Percentiles rank a stretch among this genome's conserved stretches.
phyloP scores from a whole-genome alignment of 2,329 filamentous ascomycete species.

The Tolypocladium endophyticum region DNA sequence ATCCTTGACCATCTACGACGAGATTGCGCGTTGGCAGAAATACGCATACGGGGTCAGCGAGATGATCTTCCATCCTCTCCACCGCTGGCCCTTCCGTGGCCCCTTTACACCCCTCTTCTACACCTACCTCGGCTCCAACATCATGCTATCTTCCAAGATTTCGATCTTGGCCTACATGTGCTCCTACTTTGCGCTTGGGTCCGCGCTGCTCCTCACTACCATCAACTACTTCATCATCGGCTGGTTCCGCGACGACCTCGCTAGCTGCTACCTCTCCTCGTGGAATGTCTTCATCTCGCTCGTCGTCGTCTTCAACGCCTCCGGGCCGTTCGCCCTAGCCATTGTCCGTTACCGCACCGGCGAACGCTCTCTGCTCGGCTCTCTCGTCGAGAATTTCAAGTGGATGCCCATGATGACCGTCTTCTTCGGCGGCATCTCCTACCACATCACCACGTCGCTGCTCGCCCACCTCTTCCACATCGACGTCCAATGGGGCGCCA shows the following conservation, averaged over 20 bases:
- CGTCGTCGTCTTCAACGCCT: slow-evolving; percentile 52
- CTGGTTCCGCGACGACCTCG: slow-evolving; percentile 57
- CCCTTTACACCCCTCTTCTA: slow-evolving; percentile 57
- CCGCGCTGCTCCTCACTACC: slow-evolving; percentile 54
- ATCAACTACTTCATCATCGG: slow-evolving; percentile 64
- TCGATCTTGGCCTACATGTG: slow-evolving; percentile 63
- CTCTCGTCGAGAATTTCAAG: slow-evolving; percentile 38
- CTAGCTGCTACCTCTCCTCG: slow-evolving; percentile 57
- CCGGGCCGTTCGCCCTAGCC: slow-evolving; percentile 51
- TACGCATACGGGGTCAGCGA: slow-evolving; percentile 65
- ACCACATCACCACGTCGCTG: slow-evolving; percentile 29
- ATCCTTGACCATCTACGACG: slow-evolving; percentile 62
- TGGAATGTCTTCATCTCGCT: slow-evolving; percentile 55
- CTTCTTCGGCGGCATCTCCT: slow-evolving; percentile 32
- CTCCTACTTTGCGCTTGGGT: slow-evolving; percentile 62
- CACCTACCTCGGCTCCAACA: slow-evolving; percentile 48
- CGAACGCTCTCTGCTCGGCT: slow-evolving; percentile 36
- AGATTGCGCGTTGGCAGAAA: slow-evolving; percentile 63
- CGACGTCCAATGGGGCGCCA: slow-evolving; percentile 41
- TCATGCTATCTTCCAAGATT: slow-evolving; percentile 55
- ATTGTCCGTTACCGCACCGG: slow-evolving; percentile 51
- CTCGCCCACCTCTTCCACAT: slow-evolving; percentile 31
- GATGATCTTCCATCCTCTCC: slow-evolving; percentile 57
- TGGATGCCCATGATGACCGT: slow-evolving; percentile 46
- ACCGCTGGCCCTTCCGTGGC: slow-evolving; percentile 48